phyloP scores from a whole-genome alignment of 2,329 filamentous ascomycete genomes.

The Cladosporium sp. region DNA sequence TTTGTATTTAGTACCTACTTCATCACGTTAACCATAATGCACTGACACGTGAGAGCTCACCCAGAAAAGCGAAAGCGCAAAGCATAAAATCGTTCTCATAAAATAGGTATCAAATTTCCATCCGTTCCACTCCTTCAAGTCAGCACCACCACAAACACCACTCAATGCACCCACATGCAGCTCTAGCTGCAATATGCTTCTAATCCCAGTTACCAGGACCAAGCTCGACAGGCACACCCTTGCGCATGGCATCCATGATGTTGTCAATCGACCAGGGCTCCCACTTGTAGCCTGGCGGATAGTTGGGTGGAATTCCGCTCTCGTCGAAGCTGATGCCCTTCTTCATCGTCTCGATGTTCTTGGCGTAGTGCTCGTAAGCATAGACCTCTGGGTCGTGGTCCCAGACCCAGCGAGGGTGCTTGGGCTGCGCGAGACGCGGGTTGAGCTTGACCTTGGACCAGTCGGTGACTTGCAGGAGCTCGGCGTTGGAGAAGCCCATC shows the following conservation, averaged over 20 bases:
- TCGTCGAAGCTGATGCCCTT: conserved; percentile 46
- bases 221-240: conserved; percentile 38
- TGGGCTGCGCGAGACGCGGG: conserved; percentile 45
- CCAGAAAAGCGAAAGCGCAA: not conserved
- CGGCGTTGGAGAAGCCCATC: conserved; percentile 49
- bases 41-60: too few species aligned
- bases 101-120: conserved; percentile 1
- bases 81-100: conserved; percentile 1
- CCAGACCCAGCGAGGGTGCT: conserved; percentile 50
- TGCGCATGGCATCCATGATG: conserved; percentile 42
- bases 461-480: conserved; percentile 50
- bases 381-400: conserved; percentile 48
- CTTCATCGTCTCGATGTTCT: conserved; percentile 44
- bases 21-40: not conserved
- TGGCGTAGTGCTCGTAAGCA: conserved; percentile 46
- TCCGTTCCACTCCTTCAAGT: not conserved
- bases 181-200: not conserved
- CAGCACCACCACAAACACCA: not conserved
- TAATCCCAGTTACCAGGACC: conserved; percentile 36
- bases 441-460: conserved; percentile 51
- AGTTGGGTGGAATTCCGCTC: conserved; percentile 46
- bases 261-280: conserved; percentile 46
- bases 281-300: conserved; percentile 39
- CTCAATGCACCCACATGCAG: not conserved
- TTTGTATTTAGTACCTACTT: not conserved